phyloP scores from a whole-genome alignment of 306 rosid genomes.

The Cicer judaicum region DNA sequence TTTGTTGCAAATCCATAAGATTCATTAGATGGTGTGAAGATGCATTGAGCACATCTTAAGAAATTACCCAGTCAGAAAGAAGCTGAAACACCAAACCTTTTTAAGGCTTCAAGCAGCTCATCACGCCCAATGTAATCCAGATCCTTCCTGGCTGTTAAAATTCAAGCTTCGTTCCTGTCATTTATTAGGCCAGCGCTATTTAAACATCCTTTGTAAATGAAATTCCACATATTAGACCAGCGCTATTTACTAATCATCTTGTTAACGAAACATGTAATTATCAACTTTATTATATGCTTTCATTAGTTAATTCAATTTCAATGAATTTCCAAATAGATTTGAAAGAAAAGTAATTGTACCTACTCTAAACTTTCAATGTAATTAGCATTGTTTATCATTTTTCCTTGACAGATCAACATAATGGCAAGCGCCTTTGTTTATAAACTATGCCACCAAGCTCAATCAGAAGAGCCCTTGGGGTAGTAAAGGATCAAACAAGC shows the following conservation, averaged over 20 bases:
- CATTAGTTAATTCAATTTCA: constrained; percentile 9
- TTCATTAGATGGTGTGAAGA: constrained; percentile 35
- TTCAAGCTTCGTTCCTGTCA: constrained; percentile 98
- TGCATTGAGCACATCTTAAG: constrained; percentile 5
- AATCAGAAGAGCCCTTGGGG: constrained; percentile 81
- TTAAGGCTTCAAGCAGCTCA: constrained; percentile 93
- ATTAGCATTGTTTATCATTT: not conserved
- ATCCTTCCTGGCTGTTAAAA: constrained; percentile 98
- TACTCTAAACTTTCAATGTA: not conserved
- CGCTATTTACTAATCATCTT: constrained; percentile 44
- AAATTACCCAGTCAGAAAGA: constrained; percentile 45
- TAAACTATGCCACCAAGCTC: constrained; percentile 66
- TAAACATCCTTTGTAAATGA: too few species aligned
- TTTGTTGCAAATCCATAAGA: constrained; percentile 76
- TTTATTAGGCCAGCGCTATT: too few species aligned
- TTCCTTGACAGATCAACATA: constrained; percentile 38
- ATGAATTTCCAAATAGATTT: not conserved
- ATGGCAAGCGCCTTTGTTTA: constrained; percentile 44
- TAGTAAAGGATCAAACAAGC: constrained; percentile 93
- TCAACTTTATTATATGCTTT: constrained; percentile 27
- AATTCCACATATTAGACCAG: too few species aligned
- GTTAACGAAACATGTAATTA: constrained; percentile 48
- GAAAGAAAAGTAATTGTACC: not conserved
- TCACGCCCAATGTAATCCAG: constrained; percentile 85
- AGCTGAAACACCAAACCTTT: constrained; percentile 69